A percentile compares a stretch with the other conserved stretches of the same genome.
Conservation (phyloP, 805 yeast genomes). For the Clavispora asparagi region DNA sequence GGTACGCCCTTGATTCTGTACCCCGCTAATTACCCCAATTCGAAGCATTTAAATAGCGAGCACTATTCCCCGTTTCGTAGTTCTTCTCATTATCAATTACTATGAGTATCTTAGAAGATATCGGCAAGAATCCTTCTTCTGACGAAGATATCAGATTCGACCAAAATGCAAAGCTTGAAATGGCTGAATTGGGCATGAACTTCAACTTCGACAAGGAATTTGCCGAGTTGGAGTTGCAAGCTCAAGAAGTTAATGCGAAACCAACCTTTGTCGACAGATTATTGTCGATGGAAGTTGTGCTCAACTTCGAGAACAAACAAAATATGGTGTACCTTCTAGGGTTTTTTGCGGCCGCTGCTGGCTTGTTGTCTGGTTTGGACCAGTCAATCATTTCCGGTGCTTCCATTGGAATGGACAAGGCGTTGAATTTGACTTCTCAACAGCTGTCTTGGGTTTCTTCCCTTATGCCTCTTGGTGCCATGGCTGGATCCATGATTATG, state of each 20-base stretch:
- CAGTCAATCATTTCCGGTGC: conserved; percentile 68
- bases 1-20: background rate
- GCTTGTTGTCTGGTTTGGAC: conserved; percentile 61
- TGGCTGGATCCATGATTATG: conserved; percentile 56
- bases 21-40: background rate
- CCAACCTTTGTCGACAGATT: conserved; percentile 35
- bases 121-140: conserved; percentile 11
- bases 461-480: conserved; percentile 67
- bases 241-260: conserved; percentile 23
- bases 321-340: conserved; percentile 45
- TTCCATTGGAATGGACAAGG: conserved; percentile 42
- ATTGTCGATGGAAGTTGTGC: conserved; percentile 29
- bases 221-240: conserved; percentile 26
- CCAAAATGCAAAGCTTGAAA: conserved; percentile 18
- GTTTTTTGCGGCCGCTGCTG: conserved; percentile 56
- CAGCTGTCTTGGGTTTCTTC: conserved; percentile 52
- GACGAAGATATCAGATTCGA: conserved; percentile 14
- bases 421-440: conserved; percentile 34
- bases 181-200: conserved; percentile 25
- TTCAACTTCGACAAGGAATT: conserved; percentile 32
- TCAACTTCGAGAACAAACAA: conserved; percentile 40
- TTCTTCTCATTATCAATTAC: background rate
- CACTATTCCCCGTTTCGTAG: background rate
- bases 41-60: background rate
- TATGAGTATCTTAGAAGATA: conserved; percentile 16